A percentile compares a stretch with the other conserved stretches of the same genome.
phyloP scores from a whole-genome alignment of 1,284 basidiomycete species.

The Trichosporon inkin region DNA sequence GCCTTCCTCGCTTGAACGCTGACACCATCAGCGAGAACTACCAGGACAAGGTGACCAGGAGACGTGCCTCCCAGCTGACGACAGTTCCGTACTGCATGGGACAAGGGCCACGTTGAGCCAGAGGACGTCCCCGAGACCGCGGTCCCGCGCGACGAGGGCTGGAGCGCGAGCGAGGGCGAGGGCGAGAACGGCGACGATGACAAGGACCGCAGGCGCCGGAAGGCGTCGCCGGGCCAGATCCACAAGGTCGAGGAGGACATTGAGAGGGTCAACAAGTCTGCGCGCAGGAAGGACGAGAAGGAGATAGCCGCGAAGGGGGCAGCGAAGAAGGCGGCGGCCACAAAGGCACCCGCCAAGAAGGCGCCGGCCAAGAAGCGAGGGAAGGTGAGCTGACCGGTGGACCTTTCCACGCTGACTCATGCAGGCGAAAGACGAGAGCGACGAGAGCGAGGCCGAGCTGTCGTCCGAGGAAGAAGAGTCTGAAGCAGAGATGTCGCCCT shows the following conservation, averaged over 20 bases:
- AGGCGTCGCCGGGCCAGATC: neutral
- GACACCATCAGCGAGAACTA: slow-evolving; percentile 52
- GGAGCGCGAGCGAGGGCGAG: slow-evolving; percentile 9
- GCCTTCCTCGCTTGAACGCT: neutral
- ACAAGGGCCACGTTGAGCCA: slow-evolving; percentile 67
- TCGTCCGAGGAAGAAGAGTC: slow-evolving; percentile 3
- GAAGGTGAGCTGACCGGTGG: neutral
- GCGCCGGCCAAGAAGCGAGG: slow-evolving; percentile 1
- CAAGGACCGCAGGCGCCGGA: slow-evolving; percentile 23
- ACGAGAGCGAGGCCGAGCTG: slow-evolving; percentile 6
- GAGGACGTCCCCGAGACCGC: slow-evolving; percentile 73
- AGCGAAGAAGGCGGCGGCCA: slow-evolving; percentile 4
- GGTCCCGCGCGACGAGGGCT: slow-evolving; percentile 30
- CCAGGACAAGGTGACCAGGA: slow-evolving; percentile 53
- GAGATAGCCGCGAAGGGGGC: slow-evolving; percentile 3
- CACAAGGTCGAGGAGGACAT: slow-evolving; percentile 21
- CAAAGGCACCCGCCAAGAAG: neutral
- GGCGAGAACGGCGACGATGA: slow-evolving; percentile 28
- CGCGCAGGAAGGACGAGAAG: slow-evolving; percentile 1
- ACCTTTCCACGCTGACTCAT: neutral
- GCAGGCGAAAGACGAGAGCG: slow-evolving; percentile 1
- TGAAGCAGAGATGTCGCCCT: slow-evolving; percentile 11
- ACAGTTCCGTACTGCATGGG: slow-evolving; percentile 62
- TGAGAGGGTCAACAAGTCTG: slow-evolving; percentile 12
- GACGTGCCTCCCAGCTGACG: neutral